A percentile compares a stretch with the other conserved stretches of the same genome.
These are phyloP conservation scores for Sporisorium exsertum DNA, from an alignment of 1,284 basidiomycete species.

Conservation along the genomic window DNA sequence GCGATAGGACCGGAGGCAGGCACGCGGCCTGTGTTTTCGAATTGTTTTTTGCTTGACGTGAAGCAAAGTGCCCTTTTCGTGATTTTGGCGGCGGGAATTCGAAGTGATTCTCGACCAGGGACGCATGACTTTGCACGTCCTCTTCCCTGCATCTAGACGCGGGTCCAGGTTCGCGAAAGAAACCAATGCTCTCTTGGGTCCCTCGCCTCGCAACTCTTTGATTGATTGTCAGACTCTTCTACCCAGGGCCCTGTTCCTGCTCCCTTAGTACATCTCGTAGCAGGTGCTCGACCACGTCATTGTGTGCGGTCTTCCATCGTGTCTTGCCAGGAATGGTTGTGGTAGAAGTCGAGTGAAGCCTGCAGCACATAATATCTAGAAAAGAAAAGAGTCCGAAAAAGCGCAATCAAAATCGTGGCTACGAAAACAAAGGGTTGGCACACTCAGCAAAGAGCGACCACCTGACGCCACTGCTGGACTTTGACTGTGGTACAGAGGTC, in stretches of 20 bases:
- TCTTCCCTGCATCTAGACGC: conserved; percentile 16
- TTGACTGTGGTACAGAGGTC: too few species aligned
- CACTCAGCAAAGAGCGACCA: too few species aligned
- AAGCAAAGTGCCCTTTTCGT: conserved; percentile 5
- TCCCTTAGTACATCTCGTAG: too few species aligned
- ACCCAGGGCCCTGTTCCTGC: neutral
- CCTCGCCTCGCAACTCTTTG: neutral
- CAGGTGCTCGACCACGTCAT: too few species aligned
- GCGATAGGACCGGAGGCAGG: neutral
- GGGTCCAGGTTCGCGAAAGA: conserved; percentile 3
- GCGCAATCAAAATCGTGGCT: neutral
- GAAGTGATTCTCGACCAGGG: conserved; percentile 4
- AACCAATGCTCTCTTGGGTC: conserved; percentile 7
- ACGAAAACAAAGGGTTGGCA: neutral
- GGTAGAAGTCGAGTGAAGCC: too few species aligned
- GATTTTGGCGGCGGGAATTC: conserved; percentile 1
- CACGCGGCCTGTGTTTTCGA: neutral
- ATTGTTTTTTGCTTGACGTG: conserved; percentile 10
- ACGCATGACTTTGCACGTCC: conserved; percentile 7
- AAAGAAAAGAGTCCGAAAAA: too few species aligned
- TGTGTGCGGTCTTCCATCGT: too few species aligned
- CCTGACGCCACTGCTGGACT: too few species aligned
- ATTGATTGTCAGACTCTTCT: neutral
- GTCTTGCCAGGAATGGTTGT: too few species aligned
- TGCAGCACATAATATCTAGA: too few species aligned